These are phyloP conservation scores for Tubosaeta brunneosetosa DNA, from an alignment of 768 basidiomycete species.

Conservation along the genomic window DNA sequence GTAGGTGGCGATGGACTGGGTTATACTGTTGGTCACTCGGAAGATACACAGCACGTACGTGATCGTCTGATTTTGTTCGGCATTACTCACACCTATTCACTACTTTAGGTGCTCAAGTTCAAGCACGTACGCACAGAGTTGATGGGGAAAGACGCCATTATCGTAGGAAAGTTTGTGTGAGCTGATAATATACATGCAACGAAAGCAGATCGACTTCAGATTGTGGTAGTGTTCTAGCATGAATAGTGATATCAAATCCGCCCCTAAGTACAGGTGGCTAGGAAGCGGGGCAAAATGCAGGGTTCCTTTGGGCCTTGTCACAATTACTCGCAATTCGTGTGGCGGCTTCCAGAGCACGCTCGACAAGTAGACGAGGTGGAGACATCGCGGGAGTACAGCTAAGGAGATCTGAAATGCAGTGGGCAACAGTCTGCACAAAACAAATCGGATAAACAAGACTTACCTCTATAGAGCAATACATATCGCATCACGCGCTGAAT, in stretches of 20 bases:
- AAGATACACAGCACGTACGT: slow-evolving; percentile 17
- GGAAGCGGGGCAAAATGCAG: slow-evolving; percentile 35
- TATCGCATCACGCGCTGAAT: slow-evolving; percentile 63
- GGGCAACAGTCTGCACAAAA: slow-evolving; percentile 1
- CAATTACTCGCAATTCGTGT: slow-evolving; percentile 56
- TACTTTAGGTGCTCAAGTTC: slow-evolving; percentile 21
- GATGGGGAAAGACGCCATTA: slow-evolving; percentile 32
- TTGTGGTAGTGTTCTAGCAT: not conserved
- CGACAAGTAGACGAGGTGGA: slow-evolving; percentile 48
- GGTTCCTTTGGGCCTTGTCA: slow-evolving; percentile 55
- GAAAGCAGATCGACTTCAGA: not conserved
- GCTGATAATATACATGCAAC: not conserved
- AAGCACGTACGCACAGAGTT: slow-evolving; percentile 25
- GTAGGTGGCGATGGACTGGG: slow-evolving; percentile 71
- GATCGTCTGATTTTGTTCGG: not conserved
- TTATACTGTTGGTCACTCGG: slow-evolving; percentile 34
- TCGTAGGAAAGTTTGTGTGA: slow-evolving; percentile 25
- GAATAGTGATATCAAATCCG: slow-evolving; percentile 2
- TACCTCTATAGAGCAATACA: slow-evolving; percentile 57
- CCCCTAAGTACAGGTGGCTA: slow-evolving; percentile 1
- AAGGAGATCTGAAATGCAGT: slow-evolving; percentile 42
- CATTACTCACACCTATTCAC: not conserved
- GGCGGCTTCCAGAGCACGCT: slow-evolving; percentile 54
- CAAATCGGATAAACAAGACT: slow-evolving; percentile 9
- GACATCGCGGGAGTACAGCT: slow-evolving; percentile 46